Evolutionary conservation across 257 asterid genomes (phyloP).

Genomic region (Coffea eugenioides): DNA sequence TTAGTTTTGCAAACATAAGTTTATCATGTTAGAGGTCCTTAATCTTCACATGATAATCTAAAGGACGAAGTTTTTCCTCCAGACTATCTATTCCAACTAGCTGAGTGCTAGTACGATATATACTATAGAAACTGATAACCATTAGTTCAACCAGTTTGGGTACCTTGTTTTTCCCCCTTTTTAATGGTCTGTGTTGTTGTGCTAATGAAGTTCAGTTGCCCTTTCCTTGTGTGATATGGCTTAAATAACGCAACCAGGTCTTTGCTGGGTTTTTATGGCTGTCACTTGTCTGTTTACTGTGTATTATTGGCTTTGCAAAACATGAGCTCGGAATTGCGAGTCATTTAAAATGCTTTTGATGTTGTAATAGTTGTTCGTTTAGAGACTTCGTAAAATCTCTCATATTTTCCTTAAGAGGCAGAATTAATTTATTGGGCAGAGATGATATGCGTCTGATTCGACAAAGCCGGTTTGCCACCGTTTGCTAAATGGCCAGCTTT

Average conservation of each 20-base stretch:
- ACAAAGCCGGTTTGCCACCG: not conserved
- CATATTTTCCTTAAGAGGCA: not conserved
- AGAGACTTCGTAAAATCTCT: not conserved
- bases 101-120: not conserved
- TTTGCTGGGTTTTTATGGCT: not conserved
- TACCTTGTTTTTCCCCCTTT: not conserved
- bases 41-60: not conserved
- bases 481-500: not conserved
- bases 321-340: not conserved
- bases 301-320: not conserved
- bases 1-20: not conserved
- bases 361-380: conserved; percentile 13
- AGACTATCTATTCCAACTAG: not conserved
- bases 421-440: not conserved
- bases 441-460: conserved; percentile 1
- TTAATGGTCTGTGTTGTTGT: not conserved
- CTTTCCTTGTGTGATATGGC: conserved; percentile 15
- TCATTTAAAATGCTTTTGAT: conserved; percentile 11
- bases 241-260: conserved; percentile 32
- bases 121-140: not conserved
- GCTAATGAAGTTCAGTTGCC: conserved; percentile 1
- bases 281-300: conserved; percentile 4
- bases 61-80: not conserved
- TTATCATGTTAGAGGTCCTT: not conserved
- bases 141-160: not conserved